These are phyloP conservation scores for Ananas comosus DNA, from an alignment of 176 grass and related monocot genomes.

Conservation along the genomic window DNA sequence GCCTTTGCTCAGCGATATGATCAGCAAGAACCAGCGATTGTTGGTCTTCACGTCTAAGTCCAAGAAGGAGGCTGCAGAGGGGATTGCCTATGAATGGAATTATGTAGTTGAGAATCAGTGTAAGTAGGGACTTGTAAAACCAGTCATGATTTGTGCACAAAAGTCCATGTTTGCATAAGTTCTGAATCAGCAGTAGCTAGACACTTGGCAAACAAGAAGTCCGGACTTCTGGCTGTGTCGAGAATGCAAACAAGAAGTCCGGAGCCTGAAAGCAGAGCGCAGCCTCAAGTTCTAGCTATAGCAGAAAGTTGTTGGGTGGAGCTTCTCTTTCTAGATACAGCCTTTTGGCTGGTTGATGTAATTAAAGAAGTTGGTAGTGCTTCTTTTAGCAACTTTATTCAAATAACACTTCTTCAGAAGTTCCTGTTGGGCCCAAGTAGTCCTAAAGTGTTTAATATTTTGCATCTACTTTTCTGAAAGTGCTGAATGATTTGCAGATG, in stretches of 20 bases:
- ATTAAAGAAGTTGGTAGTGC: too few species aligned
- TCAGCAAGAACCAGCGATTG: constrained; percentile 39
- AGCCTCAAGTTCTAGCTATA: too few species aligned
- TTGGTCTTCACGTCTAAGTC: constrained; percentile 70
- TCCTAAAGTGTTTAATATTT: neutral
- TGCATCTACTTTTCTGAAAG: neutral
- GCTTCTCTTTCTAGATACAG: neutral
- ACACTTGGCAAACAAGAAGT: too few species aligned
- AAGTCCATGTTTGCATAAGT: too few species aligned
- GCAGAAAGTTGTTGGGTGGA: neutral
- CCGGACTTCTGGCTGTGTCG: too few species aligned
- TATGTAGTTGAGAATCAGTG: constrained; percentile 73
- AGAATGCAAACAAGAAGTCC: too few species aligned
- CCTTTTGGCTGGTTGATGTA: too few species aligned
- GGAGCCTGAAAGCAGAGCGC: too few species aligned
- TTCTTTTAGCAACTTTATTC: too few species aligned
- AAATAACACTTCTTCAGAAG: too few species aligned
- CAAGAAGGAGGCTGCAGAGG: constrained; percentile 43
- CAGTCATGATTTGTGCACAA: neutral
- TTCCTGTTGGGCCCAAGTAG: neutral
- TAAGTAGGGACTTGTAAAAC: constrained; percentile 3
- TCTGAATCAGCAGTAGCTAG: too few species aligned
- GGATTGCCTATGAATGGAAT: constrained; percentile 45
- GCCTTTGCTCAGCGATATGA: constrained; percentile 70
- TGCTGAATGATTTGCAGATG: constrained; percentile 31